phyloP scores from a whole-genome alignment of 129 eudicot species.

The Lactuca sativa region DNA sequence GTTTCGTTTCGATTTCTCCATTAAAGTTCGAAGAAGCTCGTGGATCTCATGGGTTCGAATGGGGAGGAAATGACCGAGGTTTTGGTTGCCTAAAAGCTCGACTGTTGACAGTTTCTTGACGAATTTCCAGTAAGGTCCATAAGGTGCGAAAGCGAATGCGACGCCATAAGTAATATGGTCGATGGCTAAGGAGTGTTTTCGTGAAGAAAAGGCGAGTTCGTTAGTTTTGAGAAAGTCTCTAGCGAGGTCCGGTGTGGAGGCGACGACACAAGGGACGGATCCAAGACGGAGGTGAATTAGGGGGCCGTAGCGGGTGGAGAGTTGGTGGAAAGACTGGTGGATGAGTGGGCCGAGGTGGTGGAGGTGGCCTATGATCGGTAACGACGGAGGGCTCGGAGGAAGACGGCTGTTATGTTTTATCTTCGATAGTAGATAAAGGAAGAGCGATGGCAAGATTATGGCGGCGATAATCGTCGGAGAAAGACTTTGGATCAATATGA shows the following conservation, averaged over 20 bases:
- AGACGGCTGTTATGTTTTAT: slow-evolving; percentile 21
- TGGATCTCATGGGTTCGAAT: slow-evolving; percentile 34
- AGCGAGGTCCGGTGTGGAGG: slow-evolving; percentile 50
- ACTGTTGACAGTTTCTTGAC: slow-evolving; percentile 45
- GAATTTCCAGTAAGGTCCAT: slow-evolving; percentile 56
- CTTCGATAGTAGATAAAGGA: neutral
- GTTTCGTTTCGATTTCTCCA: slow-evolving; percentile 19
- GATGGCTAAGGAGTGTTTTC: slow-evolving; percentile 38
- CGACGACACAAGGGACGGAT: slow-evolving; percentile 41
- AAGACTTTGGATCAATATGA: neutral
- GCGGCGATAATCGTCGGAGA: slow-evolving; percentile 4
- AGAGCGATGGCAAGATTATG: neutral
- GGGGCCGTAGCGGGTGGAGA: slow-evolving; percentile 48
- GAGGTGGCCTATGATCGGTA: slow-evolving; percentile 61
- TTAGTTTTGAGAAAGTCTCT: slow-evolving; percentile 47
- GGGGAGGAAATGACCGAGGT: slow-evolving; percentile 46
- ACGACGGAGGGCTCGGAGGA: slow-evolving; percentile 56
- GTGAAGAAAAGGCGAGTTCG: slow-evolving; percentile 41
- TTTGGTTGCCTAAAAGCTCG: slow-evolving; percentile 46
- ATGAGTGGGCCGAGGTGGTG: slow-evolving; percentile 54
- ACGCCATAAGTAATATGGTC: slow-evolving; percentile 40
- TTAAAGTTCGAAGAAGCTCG: slow-evolving; percentile 18
- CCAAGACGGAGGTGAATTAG: slow-evolving; percentile 50
- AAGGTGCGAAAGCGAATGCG: slow-evolving; percentile 53
- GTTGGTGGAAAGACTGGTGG: slow-evolving; percentile 49